Conservation (phyloP, 78 protist species). For the Pigoraptor vietnamica region DNA sequence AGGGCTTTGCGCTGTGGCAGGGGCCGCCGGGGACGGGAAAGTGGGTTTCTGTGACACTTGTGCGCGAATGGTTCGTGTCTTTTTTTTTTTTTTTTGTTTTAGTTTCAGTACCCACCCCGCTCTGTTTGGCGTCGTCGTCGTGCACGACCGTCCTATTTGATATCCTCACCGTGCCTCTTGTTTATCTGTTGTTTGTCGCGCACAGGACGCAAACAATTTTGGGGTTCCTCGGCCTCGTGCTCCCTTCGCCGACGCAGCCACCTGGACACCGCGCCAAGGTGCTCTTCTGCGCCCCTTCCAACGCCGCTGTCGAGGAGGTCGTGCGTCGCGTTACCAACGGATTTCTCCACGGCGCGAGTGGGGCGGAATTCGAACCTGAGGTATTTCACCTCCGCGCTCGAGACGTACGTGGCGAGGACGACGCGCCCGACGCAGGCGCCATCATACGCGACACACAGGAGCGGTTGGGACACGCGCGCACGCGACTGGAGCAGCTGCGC, state of each 20-base stretch:
- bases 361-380: not conserved
- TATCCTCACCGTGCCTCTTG: too few species aligned
- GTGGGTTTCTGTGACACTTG: not conserved
- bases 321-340: conserved; percentile 27
- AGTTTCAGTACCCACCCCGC: too few species aligned
- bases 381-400: not conserved
- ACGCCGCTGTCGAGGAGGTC: conserved; percentile 80
- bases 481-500: not conserved
- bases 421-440: not conserved
- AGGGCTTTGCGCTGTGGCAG: not conserved
- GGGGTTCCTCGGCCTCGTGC: not conserved
- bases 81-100: too few species aligned
- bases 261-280: not conserved
- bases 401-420: not conserved
- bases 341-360: not conserved
- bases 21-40: not conserved
- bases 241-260: not conserved
- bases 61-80: not conserved
- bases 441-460: not conserved
- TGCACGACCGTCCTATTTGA: too few species aligned
- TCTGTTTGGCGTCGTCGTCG: too few species aligned
- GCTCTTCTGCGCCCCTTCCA: conserved; percentile 73
- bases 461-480: not conserved
- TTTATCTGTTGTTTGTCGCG: not conserved
- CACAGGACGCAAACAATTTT: not conserved